These are phyloP conservation scores for Pichia terricola DNA, from an alignment of 1,139 yeast species.

Conservation along the genomic window DNA sequence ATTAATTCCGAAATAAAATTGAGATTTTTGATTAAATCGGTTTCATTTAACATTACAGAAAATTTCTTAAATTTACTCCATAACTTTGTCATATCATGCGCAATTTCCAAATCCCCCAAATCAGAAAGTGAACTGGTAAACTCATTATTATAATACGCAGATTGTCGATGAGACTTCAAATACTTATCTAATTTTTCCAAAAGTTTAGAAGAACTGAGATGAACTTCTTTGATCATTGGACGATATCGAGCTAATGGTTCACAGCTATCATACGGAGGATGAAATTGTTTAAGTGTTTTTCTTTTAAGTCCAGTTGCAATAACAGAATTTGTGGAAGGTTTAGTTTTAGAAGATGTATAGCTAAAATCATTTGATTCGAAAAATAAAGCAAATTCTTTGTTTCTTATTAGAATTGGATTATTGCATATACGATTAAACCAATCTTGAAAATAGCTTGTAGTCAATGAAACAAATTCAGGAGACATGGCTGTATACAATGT, in stretches of 20 bases:
- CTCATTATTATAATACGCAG: constrained; percentile 35
- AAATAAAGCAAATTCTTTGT: constrained; percentile 82
- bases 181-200: constrained; percentile 23
- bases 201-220: constrained; percentile 49
- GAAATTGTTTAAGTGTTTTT: constrained; percentile 81
- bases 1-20: constrained; percentile 69
- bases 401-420: constrained; percentile 73
- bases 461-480: constrained; percentile 63
- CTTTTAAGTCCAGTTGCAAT: constrained; percentile 80
- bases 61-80: constrained; percentile 75
- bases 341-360: constrained; percentile 52
- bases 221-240: constrained; percentile 75
- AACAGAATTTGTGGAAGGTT: constrained; percentile 30
- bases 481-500: constrained; percentile 79
- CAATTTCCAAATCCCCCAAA: constrained; percentile 20
- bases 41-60: constrained; percentile 62
- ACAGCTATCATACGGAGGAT: constrained; percentile 85
- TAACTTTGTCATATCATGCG: constrained; percentile 60
- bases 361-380: constrained; percentile 71
- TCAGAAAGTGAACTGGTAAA: constrained; percentile 38
- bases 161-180: constrained; percentile 20
- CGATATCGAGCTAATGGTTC: constrained; percentile 74
- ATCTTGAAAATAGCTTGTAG: constrained; percentile 56
- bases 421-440: constrained; percentile 75
- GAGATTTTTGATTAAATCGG: constrained; percentile 64